Base-by-base conservation (phyloP, 164 flowering plant genomes). In the Piper longum region DNA sequence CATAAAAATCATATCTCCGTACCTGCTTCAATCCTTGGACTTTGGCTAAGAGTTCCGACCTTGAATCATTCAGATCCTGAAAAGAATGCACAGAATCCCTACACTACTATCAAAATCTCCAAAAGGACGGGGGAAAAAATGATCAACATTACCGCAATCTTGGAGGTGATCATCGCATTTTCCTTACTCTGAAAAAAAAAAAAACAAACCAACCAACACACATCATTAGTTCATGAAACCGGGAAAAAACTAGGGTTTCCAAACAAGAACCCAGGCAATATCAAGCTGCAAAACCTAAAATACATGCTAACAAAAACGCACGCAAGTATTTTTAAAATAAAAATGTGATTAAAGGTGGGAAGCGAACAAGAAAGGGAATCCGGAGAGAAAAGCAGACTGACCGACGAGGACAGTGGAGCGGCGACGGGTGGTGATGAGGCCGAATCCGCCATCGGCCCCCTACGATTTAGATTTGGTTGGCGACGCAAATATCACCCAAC, bases 11-110 rank as follows among this genome's bases (percentile, higher is more conserved):
- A n/a, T n/a, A n/a, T n/a, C n/a, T 18, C 16, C 42, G 63, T 54
- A 88, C 97, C 87, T 82, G 86, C 64, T 91, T 91, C 65, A 91
- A 69, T 12, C 83, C 79, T 73, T 91, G 93, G 57, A 91, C 85
- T 71, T 88, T 80, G 56, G 64, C 77, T 54, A 91, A 78, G 41
- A 91, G 72, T 76, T 88, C 93, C 2, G 83, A 64, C 69, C 93
- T 80, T 4, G 97, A 85, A 67, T 88, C 93, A 71, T 67, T 82
- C 69, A 88, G 67, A 75, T 86, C 96, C 96, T 88, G 72, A 60
- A n/a, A 56, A 5, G 8, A 54, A 41, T 9, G 11, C 2, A 9
- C 41, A 16, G 5, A 11, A 40, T 18, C 18, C 4, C 18, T 13
- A 16, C 3, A 55, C 41, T 26, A 9, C 40, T 17, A 55, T 40